These are phyloP conservation scores for Amanita jacksonii DNA, from an alignment of 768 basidiomycete genomes.

Conservation along the genomic window DNA sequence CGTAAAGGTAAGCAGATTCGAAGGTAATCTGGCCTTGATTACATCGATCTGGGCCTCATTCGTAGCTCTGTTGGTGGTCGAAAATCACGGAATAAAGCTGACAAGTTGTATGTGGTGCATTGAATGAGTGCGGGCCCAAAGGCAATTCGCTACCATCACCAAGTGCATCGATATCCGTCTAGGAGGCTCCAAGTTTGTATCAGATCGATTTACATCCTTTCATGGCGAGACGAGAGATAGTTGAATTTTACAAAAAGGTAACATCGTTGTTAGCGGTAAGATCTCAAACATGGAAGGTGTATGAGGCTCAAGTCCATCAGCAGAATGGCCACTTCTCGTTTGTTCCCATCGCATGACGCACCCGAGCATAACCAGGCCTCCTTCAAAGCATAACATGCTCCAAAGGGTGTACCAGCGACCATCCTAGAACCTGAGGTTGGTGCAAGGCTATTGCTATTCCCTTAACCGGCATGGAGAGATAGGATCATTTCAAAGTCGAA, in stretches of 20 bases:
- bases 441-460: constrained; percentile 51
- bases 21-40: constrained; percentile 45
- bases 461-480: constrained; percentile 46
- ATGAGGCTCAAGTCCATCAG: constrained; percentile 25
- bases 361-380: constrained; percentile 41
- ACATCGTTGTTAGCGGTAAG: constrained; percentile 55
- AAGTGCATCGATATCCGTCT: constrained; percentile 28
- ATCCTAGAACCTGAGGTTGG: not conserved
- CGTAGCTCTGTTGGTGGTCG: constrained; percentile 61
- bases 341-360: constrained; percentile 57
- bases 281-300: not conserved
- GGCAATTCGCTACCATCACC: no score
- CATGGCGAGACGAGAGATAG: constrained; percentile 55
- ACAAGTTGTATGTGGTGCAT: constrained; percentile 55
- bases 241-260: constrained; percentile 45
- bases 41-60: constrained; percentile 65
- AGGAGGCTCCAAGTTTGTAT: no score
- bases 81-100: constrained; percentile 47
- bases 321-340: constrained; percentile 69
- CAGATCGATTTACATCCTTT: constrained; percentile 59
- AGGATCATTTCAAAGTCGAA: constrained; percentile 52
- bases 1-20: constrained; percentile 39
- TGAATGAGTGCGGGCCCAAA: constrained; percentile 46
- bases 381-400: constrained; percentile 48
- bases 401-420: not conserved